Evolutionary conservation across 108 stramenopile species (phyloP), one percentile per base, ranked within the genome.

Genomic region (Skeletonema grethae): DNA sequence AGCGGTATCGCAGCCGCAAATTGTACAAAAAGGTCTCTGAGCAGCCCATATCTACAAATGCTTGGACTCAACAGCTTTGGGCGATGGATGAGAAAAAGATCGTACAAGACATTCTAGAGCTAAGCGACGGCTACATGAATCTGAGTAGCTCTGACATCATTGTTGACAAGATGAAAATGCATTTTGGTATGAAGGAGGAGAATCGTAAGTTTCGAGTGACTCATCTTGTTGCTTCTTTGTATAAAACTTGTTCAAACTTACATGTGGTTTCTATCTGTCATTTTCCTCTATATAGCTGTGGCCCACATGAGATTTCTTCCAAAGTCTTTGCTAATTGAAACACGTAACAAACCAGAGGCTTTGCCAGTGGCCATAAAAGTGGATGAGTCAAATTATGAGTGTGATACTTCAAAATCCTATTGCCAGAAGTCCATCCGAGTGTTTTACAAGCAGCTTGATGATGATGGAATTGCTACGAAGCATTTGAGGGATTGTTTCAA

Each of bases 301-400:
- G 41, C 65, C 34, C 65, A 50, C 60, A 88, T 96, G 81, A 79
- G 95, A 38, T 93, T 96, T 59, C 66, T 91, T 8, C 56, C 75
- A 15, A 86, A 89, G 20, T 7, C 18, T 53, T 22, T 2, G 50
- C 50, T 53, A 5, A 53, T n/a, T 10, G 4, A n/a, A 53, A 53
- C 50, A 22, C 18, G 50, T 22, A n/a, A 53, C 20, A 53, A 22
- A 22, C 20, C 50, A 53, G 50, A 53, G n/a, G 20, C 7, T 53
- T 53, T 53, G 2, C 50, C 50, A 10, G 22, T 53, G 9, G 50
- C 50, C 22, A 53, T 53, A 24, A 53, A 53, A 53, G 50, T 53
- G 18, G 20, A 53, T 53, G 50, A 53, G 50, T 53, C 50, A 8
- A 2, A 53, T 8, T 53, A 53, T 53, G 50, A 53, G 16, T 53